These are phyloP conservation scores for Hypseocharis bilobata DNA, from an alignment of 441 rosid species.

Conservation along the genomic window DNA sequence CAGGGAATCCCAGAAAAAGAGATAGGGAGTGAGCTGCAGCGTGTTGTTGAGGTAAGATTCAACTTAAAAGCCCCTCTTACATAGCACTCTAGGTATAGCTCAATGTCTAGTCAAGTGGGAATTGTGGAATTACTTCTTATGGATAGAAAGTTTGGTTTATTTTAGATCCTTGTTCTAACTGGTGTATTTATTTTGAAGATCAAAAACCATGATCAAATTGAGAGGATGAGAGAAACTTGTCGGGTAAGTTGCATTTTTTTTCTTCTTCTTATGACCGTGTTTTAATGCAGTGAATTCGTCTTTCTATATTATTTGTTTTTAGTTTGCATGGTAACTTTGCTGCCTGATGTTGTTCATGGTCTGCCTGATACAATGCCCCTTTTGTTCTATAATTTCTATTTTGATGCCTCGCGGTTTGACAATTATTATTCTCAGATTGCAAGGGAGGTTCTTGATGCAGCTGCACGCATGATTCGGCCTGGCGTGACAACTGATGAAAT, in stretches of 20 bases:
- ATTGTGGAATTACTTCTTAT: not conserved
- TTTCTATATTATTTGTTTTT: not conserved
- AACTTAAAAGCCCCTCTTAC: not conserved
- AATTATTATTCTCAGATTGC: conserved; percentile 45
- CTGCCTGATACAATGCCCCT: not conserved
- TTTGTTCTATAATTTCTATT: not conserved
- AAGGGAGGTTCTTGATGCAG: conserved; percentile 85
- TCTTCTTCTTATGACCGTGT: not conserved
- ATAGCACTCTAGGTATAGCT: not conserved
- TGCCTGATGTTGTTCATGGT: not conserved
- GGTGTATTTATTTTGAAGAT: conserved; percentile 38
- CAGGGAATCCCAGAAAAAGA: conserved; percentile 81
- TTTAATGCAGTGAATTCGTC: not conserved
- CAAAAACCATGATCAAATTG: conserved; percentile 69
- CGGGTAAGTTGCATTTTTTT: conserved; percentile 39
- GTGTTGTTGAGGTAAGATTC: conserved; percentile 61
- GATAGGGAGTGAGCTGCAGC: conserved; percentile 77
- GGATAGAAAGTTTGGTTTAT: not conserved
- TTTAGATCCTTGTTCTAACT: conserved; percentile 8
- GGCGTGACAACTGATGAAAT: conserved; percentile 94
- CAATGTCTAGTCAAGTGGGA: not conserved
- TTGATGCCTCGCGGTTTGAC: conserved; percentile 2
- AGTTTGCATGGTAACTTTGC: not conserved
- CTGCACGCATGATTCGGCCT: conserved; percentile 58
- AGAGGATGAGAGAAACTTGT: conserved; percentile 82